Conservation (phyloP, 2,329 filamentous ascomycete species). For the Microcyclospora pomicola region DNA sequence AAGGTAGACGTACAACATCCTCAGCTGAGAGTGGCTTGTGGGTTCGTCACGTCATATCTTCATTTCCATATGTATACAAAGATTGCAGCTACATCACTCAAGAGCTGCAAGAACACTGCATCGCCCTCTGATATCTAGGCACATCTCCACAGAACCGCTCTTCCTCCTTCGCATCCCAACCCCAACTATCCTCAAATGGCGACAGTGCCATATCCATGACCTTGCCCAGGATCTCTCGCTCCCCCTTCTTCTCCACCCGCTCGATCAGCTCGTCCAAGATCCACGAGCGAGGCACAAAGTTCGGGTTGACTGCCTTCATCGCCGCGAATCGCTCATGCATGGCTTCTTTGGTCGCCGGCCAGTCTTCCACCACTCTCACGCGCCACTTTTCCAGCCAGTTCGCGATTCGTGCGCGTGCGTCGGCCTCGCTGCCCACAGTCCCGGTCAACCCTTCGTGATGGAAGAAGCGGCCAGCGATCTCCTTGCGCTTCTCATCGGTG, state of each 20-base stretch:
- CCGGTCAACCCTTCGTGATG: constrained; percentile 56
- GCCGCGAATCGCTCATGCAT: constrained; percentile 51
- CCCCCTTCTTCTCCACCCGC: constrained; percentile 69
- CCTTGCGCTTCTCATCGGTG: constrained; percentile 48
- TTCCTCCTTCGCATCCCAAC: constrained; percentile 56
- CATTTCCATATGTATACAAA: too few relatives aligned
- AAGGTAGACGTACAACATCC: too few relatives aligned
- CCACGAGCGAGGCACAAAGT: constrained; percentile 83
- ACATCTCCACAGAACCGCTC: constrained; percentile 75
- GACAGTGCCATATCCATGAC: constrained; percentile 72
- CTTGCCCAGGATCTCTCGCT: constrained; percentile 62
- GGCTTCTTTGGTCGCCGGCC: constrained; percentile 41
- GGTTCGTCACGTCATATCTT: too few relatives aligned
- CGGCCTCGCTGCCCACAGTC: constrained; percentile 44
- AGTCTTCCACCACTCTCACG: constrained; percentile 58
- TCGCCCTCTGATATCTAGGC: constrained; percentile 58
- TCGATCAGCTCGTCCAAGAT: constrained; percentile 86
- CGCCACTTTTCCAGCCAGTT: constrained; percentile 76
- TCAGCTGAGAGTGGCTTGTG: too few relatives aligned
- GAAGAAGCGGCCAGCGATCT: constrained; percentile 64
- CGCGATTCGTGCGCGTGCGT: constrained; percentile 52
- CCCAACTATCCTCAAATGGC: constrained; percentile 73
- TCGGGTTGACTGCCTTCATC: constrained; percentile 85
- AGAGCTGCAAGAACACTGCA: constrained; percentile 95
- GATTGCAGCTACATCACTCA: constrained; percentile 25